phyloP scores from a whole-genome alignment of 176 grass and related monocot species.

The Phoenix roebelenii region DNA sequence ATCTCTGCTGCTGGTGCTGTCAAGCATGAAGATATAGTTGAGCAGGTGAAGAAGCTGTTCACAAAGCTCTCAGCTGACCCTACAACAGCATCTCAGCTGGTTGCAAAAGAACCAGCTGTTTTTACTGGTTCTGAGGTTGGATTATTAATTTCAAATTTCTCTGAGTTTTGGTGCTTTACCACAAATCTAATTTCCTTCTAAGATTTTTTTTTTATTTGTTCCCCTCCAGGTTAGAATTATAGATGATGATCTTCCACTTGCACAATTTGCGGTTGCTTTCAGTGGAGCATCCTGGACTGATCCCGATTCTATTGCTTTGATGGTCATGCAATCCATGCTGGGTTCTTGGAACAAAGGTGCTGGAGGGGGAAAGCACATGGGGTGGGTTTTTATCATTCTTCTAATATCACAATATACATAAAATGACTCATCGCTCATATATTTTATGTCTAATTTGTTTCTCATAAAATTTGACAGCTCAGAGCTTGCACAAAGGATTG shows the following conservation, averaged over 20 bases:
- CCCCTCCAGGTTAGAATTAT: conserved; percentile 64
- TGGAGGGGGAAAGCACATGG: conserved; percentile 84
- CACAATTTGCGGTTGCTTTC: conserved; percentile 95
- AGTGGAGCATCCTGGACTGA: conserved; percentile 73
- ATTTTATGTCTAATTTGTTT: no score
- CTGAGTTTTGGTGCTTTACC: neutral
- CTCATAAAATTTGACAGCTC: conserved; percentile 35
- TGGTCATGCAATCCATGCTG: conserved; percentile 98
- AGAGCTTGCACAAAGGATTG: conserved; percentile 82
- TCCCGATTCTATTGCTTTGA: conserved; percentile 93
- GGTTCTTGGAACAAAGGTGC: conserved; percentile 86
- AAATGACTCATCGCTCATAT: no score
- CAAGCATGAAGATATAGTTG: conserved; percentile 87
- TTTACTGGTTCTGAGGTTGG: conserved; percentile 96
- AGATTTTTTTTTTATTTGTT: conserved; percentile 9
- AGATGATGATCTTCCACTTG: conserved; percentile 91
- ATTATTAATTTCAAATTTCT: neutral
- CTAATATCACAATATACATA: no score
- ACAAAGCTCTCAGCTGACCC: conserved; percentile 60
- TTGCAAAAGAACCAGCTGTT: conserved; percentile 55
- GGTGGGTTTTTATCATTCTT: conserved; percentile 33
- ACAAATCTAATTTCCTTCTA: neutral
- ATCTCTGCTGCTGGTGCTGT: conserved; percentile 80
- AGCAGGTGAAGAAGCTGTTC: conserved; percentile 66
- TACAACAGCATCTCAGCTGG: conserved; percentile 63